Percentiles rank a stretch among this genome's conserved stretches.
These are phyloP conservation scores for Orbilia quercus DNA, from an alignment of 2,329 filamentous ascomycete species.

Conservation along the genomic window DNA sequence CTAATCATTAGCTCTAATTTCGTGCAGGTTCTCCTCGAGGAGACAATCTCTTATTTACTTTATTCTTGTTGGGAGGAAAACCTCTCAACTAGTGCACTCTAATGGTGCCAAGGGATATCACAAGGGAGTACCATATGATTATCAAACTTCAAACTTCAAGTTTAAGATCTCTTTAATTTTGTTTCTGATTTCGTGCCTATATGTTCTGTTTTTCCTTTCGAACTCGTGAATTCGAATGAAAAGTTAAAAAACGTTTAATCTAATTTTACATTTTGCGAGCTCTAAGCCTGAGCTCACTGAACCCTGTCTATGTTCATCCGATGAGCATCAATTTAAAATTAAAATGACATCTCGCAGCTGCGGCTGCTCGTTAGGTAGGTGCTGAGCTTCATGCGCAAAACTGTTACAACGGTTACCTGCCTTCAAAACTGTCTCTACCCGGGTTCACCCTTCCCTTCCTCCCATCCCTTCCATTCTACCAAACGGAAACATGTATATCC, in stretches of 20 bases:
- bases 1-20: neutral
- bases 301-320: constrained; percentile 16
- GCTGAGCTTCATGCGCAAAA: too few relatives aligned
- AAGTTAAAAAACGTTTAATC: too few relatives aligned
- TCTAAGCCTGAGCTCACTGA: constrained; percentile 10
- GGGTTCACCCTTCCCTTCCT: neutral
- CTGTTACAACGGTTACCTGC: constrained; percentile 35
- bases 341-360: neutral
- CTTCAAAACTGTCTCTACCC: neutral
- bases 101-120: constrained; percentile 8
- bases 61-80: too few relatives aligned
- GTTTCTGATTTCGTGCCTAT: too few relatives aligned
- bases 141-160: neutral
- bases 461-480: neutral
- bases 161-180: neutral
- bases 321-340: neutral
- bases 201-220: too few relatives aligned
- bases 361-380: too few relatives aligned
- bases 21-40: neutral
- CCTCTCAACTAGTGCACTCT: neutral
- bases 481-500: constrained; percentile 13
- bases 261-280: too few relatives aligned
- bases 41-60: neutral
- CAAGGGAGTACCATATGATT: constrained; percentile 13
- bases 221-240: too few relatives aligned